Conservation (phyloP, 768 basidiomycete genomes). For the Psilocybe cyanescens region DNA sequence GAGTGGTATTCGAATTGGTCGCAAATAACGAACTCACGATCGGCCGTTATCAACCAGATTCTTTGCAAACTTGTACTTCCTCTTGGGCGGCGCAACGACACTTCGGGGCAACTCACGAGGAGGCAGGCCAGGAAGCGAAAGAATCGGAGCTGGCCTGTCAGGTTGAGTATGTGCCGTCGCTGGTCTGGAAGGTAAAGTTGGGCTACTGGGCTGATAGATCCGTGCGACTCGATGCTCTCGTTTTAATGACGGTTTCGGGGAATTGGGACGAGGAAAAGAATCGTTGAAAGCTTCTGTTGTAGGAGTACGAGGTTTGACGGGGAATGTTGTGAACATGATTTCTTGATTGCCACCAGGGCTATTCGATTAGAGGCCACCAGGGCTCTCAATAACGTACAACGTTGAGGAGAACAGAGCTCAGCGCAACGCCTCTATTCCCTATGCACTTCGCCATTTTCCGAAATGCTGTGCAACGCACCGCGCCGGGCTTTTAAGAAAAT, state of each 20-base stretch:
- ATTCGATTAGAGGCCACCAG: constrained; percentile 26
- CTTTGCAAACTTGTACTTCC: constrained; percentile 17
- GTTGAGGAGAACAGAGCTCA: constrained; percentile 15
- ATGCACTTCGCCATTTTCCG: background rate
- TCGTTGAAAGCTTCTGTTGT: constrained; percentile 5
- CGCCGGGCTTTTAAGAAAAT: background rate
- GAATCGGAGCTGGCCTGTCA: constrained; percentile 28
- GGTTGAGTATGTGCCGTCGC: constrained; percentile 20
- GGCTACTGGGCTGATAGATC: constrained; percentile 23
- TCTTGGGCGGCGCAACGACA: constrained; percentile 15
- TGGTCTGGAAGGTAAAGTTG: constrained; percentile 17
- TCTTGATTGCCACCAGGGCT: constrained; percentile 30
- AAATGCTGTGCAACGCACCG: background rate
- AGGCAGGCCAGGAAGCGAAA: constrained; percentile 28
- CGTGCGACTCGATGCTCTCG: constrained; percentile 25
- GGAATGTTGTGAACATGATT: constrained; percentile 27
- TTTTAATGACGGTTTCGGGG: constrained; percentile 13
- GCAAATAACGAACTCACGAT: constrained; percentile 10
- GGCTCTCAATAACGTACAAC: constrained; percentile 27
- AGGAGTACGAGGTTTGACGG: constrained; percentile 18
- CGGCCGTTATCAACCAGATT: constrained; percentile 20
- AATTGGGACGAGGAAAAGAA: constrained; percentile 7
- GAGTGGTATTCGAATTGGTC: background rate
- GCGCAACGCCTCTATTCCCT: background rate
- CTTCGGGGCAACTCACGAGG: constrained; percentile 21